A percentile compares a stretch with the other conserved stretches of the same genome.
Evolutionary conservation across 2,329 filamentous ascomycete genomes (phyloP).

Genomic region (Xylaria sp.): DNA sequence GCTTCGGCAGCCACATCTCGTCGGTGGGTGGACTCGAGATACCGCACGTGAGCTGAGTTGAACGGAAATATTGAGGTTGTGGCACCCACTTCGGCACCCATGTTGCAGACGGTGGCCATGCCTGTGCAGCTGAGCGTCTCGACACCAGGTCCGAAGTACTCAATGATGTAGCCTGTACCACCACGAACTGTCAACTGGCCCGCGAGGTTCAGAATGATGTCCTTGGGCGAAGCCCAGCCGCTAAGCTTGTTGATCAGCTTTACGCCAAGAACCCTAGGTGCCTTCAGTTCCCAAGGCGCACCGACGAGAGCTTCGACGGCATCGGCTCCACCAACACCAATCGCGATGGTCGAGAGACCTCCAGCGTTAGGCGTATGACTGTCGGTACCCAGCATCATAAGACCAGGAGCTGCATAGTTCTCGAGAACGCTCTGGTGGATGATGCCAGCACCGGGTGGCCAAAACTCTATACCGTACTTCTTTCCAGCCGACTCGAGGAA

Average conservation of each 20-base stretch:
- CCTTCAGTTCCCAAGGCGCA: conserved; percentile 96
- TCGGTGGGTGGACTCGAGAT: conserved; percentile 84
- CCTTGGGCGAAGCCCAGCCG: conserved; percentile 94
- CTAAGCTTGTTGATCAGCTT: conserved; percentile 80
- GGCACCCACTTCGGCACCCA: conserved; percentile 91
- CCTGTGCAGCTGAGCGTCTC: conserved; percentile 89
- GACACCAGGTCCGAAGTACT: conserved; percentile 91
- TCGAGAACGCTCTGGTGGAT: conserved; percentile 98
- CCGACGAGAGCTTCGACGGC: conserved; percentile 96
- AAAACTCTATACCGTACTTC: conserved; percentile 94
- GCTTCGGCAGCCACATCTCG: conserved; percentile 71
- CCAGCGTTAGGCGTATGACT: conserved; percentile 98
- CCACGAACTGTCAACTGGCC: conserved; percentile 91
- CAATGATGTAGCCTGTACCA: conserved; percentile 92
- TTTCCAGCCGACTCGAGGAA: conserved; percentile 92
- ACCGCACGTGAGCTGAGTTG: conserved; percentile 80
- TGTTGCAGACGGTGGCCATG: conserved; percentile 91
- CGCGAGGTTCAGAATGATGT: conserved; percentile 89
- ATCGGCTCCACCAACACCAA: conserved; percentile 96
- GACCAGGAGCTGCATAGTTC: conserved; percentile 94
- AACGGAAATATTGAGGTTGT: conserved; percentile 96
- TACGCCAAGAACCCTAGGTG: conserved; percentile 87
- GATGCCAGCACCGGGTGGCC: conserved; percentile 91
- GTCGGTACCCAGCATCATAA: conserved; percentile 99
- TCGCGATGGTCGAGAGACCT: conserved; percentile 89